Percentiles rank a stretch among this genome's conserved stretches.
These are phyloP conservation scores for Botrytis fragariae DNA, from an alignment of 2,329 filamentous ascomycete genomes.

Conservation along the genomic window DNA sequence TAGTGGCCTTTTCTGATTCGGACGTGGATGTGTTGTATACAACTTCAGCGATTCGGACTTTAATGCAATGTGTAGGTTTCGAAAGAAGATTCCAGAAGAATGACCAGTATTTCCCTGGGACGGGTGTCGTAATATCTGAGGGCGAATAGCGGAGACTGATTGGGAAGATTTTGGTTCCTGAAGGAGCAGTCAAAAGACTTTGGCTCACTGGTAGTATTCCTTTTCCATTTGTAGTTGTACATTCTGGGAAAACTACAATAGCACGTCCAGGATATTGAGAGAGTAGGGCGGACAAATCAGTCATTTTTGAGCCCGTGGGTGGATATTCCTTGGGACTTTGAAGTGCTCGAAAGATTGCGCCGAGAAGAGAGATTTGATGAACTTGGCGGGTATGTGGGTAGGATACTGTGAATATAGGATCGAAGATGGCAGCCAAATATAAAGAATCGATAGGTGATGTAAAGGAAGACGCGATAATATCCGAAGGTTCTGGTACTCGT, in stretches of 20 bases:
- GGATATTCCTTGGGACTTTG: conserved; percentile 52
- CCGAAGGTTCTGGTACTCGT: conserved; percentile 74
- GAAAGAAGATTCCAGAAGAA: conserved; percentile 88
- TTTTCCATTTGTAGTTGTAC: conserved; percentile 88
- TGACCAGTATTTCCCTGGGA: conserved; percentile 67
- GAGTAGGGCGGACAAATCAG: conserved; percentile 62
- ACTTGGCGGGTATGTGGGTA: conserved; percentile 75
- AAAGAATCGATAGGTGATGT: conserved; percentile 91
- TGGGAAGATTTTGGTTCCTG: conserved; percentile 77
- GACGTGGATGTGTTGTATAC: conserved; percentile 53
- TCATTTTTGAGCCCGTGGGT: conserved; percentile 49
- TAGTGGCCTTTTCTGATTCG: conserved; percentile 32
- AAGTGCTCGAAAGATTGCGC: conserved; percentile 73
- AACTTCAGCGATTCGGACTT: conserved; percentile 82
- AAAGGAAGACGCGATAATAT: conserved; percentile 84
- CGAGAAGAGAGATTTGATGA: conserved; percentile 70
- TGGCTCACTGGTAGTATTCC: conserved; percentile 83
- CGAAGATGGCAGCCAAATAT: conserved; percentile 93
- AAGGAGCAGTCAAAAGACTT: conserved; percentile 65
- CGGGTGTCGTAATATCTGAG: conserved; percentile 83
- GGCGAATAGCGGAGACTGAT: conserved; percentile 87
- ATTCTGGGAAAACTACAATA: conserved; percentile 89
- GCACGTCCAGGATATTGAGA: conserved; percentile 68
- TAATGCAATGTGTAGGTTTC: conserved; percentile 81
- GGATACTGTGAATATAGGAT: conserved; percentile 86